Base-by-base conservation (phyloP, 2,329 filamentous ascomycete species). In the Fusarium solani-melongenae region DNA sequence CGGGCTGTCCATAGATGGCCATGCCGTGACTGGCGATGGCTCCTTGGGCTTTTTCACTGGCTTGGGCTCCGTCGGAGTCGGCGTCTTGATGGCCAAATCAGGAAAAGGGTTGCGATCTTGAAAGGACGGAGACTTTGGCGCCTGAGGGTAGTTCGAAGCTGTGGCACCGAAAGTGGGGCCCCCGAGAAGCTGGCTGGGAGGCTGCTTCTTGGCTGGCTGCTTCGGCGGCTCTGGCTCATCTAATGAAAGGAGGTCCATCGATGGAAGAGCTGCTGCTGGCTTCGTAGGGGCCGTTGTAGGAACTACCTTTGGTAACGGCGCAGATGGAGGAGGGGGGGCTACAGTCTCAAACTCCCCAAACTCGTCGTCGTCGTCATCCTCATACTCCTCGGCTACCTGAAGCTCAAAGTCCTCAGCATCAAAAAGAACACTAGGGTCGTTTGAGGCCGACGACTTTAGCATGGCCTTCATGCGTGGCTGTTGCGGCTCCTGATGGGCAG, bases 311-410 rank as follows among this genome's bases (percentile, higher is more conserved):
- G 64, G 36, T 1, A 24, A 6, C 10, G 57, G 27, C 11, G 36
- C 38, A 5, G 36, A 34, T 31, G 64, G 41, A 58, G 66, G 41
- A 60, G 66, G 64, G 29, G 76, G 59, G 49, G 74, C 66, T 2
- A 85, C 86, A 22, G 84, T 86, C 78, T 91, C 89, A 75, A 91
- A 91, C 56, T 91, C 89, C 15, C 89, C 90, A 82, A 87, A 87
- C 20, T 88, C 86, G 7, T 90, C 87, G 34, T 88, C 88, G 55
- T 87, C 86, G 24, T 88, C 79, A 15, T 83, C 79, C 9, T 88
- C 81, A n/a, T 83, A 82, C 8, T 83, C 84, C 12, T 83, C 83
- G 6, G 77, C 80, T 3, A 77, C 79, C 36, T 84, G 79, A 15
- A 84, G 77, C 62, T 86, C 86, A 72, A 88, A 88, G 58, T 90